Base-by-base conservation (phyloP, 1,284 basidiomycete genomes). In the Ustilago crameri region DNA sequence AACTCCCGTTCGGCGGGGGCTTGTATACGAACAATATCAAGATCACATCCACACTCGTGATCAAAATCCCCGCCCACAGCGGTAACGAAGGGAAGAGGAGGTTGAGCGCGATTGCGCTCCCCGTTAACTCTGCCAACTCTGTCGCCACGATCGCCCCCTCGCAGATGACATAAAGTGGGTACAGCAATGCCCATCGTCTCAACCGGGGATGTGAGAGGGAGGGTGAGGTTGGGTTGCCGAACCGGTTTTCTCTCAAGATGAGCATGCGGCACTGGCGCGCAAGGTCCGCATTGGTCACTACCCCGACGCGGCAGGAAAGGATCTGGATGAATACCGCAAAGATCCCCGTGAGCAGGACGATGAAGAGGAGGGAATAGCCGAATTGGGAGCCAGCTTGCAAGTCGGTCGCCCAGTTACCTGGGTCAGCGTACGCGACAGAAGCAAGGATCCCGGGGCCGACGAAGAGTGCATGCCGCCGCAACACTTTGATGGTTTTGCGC, bases 311-410 rank as follows among this genome's bases (percentile, higher is more conserved):
- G 18, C 86, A 85, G 0, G 86, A 81, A 24, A 86, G 79, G 84
- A 89, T 90, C 86, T 92, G 91, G 22, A 93, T 86, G 57, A 91
- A 87, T 2, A 91, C 88, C 10, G 92, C 93, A 55, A 93, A 90
- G n/a, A 94, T 76, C 18, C 92, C 92, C 0, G 93, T 88, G 17
- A 95, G 80, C 2, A 96, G 87, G 12, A 96, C 90, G 48, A 95
- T 87, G 80, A 95, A 94, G 37, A 96, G 87, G 30, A 95, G 87
- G 72, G 89, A 88, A 86, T 94, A 95, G 0, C 93, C 93, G 45
- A 74, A 82, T 27, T 80, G 68, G 15, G 79, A 77, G 18, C 84
- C 83, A 2, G 82, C 82, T 47, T 78, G 63, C 20, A 84, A 55
- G 48, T 84, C 82, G 24, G 82, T 82, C 2, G 81, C 79, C 81